Evolutionary conservation across 1,139 yeast genomes (phyloP).

Genomic region (Blastobotrys elegans): DNA sequence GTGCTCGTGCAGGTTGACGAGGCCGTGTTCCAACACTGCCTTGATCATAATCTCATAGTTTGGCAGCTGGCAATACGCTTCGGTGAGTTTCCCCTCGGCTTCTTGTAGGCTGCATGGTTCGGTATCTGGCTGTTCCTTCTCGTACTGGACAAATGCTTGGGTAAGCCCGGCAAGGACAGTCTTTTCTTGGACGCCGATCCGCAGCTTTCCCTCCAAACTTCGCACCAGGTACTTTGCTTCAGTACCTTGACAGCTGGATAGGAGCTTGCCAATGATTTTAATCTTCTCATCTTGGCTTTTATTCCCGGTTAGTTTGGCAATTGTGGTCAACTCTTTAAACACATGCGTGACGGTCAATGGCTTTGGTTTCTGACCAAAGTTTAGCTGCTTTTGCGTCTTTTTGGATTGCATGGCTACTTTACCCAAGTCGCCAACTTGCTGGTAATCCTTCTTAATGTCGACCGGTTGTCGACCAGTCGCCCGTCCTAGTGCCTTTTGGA

Average conservation of each 20-base stretch:
- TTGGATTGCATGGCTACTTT: constrained; percentile 80
- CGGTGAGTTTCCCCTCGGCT: constrained; percentile 78
- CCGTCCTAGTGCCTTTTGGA: constrained; percentile 84
- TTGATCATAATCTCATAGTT: constrained; percentile 76
- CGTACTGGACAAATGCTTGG: constrained; percentile 60
- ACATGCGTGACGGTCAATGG: constrained; percentile 70
- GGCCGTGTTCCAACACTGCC: constrained; percentile 62
- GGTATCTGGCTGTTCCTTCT: constrained; percentile 30
- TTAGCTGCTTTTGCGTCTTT: constrained; percentile 84
- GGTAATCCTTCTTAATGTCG: constrained; percentile 69
- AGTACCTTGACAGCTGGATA: constrained; percentile 79
- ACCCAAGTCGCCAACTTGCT: constrained; percentile 85
- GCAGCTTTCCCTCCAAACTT: constrained; percentile 83
- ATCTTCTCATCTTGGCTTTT: constrained; percentile 78
- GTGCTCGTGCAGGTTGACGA: constrained; percentile 57
- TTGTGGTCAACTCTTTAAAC: constrained; percentile 65
- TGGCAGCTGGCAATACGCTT: constrained; percentile 88
- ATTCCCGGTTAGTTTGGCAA: constrained; percentile 77
- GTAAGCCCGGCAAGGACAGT: constrained; percentile 80
- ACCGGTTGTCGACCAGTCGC: constrained; percentile 77
- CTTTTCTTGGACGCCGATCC: constrained; percentile 93
- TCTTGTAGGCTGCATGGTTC: constrained; percentile 21
- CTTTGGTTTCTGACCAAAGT: constrained; percentile 85
- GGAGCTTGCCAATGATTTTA: constrained; percentile 69
- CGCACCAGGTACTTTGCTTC: constrained; percentile 91